A percentile compares a stretch with the other conserved stretches of the same genome.
Conservation (phyloP, 108 stramenopile species). For the Schizochytrium sp. region DNA sequence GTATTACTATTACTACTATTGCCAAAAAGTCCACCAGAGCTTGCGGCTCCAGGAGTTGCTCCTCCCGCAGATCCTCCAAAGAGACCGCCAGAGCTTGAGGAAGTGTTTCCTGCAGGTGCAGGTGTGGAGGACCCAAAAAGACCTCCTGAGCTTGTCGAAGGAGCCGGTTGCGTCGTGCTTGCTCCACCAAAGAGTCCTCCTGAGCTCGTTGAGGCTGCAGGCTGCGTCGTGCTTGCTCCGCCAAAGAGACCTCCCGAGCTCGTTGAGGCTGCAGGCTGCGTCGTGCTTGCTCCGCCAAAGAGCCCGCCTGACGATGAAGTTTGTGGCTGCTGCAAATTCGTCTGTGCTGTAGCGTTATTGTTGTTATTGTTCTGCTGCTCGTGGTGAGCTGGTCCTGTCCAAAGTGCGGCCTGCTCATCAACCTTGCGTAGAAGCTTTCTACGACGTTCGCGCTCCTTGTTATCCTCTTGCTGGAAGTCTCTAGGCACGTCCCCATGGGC, state of each 20-base stretch:
- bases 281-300: neutral
- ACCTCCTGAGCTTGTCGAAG: neutral
- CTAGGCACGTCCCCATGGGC: constrained; percentile 33
- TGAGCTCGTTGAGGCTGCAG: neutral
- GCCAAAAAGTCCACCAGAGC: constrained; percentile 6
- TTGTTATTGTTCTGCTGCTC: neutral
- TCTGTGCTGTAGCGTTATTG: neutral
- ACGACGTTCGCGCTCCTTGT: constrained; percentile 58
- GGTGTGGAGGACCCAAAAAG: neutral
- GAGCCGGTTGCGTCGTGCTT: neutral
- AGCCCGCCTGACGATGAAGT: constrained; percentile 16
- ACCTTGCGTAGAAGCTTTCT: constrained; percentile 59
- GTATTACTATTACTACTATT: neutral
- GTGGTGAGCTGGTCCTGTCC: neutral
- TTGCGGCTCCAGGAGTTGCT: neutral
- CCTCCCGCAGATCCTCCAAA: neutral
- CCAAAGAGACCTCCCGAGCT: neutral
- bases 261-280: neutral
- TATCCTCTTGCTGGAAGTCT: constrained; percentile 60
- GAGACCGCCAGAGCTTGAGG: neutral
- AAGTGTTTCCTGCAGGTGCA: neutral
- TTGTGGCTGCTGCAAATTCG: constrained; percentile 49
- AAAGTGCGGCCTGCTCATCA: constrained; percentile 40
- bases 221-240: neutral
- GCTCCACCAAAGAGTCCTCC: constrained; percentile 43